Percentiles rank a stretch among this genome's conserved stretches.
Evolutionary conservation across 192 early-diverging fungal genomes (phyloP).

Genomic region (Coemansia sp.): DNA sequence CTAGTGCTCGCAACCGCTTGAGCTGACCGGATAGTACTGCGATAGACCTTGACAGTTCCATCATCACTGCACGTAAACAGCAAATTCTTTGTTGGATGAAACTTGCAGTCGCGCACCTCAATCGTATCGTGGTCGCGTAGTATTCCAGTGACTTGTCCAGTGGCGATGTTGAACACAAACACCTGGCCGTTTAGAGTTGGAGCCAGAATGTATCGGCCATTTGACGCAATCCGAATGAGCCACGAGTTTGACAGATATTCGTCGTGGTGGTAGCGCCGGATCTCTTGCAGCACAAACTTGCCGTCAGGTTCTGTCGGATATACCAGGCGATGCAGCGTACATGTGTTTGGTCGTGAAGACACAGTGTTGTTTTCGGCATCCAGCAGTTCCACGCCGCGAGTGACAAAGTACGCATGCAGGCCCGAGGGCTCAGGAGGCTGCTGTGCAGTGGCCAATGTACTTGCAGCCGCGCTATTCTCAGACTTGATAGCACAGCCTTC

Average conservation of each 20-base stretch:
- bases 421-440: constrained; percentile 14
- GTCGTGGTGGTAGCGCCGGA: constrained; percentile 75
- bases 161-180: constrained; percentile 77
- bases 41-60: constrained; percentile 65
- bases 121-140: constrained; percentile 88
- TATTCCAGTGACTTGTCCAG: constrained; percentile 72
- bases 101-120: constrained; percentile 90
- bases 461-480: background rate
- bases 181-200: constrained; percentile 88
- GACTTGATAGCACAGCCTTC: constrained; percentile 8
- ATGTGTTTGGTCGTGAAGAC: constrained; percentile 83
- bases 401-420: constrained; percentile 78
- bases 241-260: constrained; percentile 91
- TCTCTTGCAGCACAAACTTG: constrained; percentile 72
- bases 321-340: constrained; percentile 80
- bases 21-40: constrained; percentile 15
- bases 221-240: constrained; percentile 86
- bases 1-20: background rate
- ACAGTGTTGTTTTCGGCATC: constrained; percentile 73
- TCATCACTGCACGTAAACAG: constrained; percentile 87
- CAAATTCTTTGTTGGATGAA: constrained; percentile 78
- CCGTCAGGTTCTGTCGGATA: constrained; percentile 73
- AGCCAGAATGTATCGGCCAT: constrained; percentile 85
- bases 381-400: constrained; percentile 85
- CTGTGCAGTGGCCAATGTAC: background rate